Evolutionary conservation across 2,329 filamentous ascomycete species (phyloP), one percentile per base, ranked within the genome.

Genomic region (Penicillium sp.): DNA sequence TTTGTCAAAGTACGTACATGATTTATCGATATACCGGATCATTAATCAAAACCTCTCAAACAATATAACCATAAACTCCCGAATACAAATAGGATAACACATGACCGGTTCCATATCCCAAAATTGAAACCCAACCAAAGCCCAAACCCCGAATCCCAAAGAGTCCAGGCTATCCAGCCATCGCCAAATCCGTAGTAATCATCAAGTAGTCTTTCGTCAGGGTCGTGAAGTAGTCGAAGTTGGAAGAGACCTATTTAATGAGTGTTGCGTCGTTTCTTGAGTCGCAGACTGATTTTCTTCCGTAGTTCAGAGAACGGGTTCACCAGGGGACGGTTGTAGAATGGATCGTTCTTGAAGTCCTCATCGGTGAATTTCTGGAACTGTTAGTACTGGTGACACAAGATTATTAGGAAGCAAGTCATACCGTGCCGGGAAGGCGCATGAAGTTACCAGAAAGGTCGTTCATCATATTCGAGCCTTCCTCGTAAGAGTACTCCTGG

Each of bases 381-480:
- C 12, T 0, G 38, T 50, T 52, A 23, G 29, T 33, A 17, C 37
- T 31, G 31, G 35, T 42, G 12, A 48, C 8, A 40, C 35, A 29
- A 8, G 12, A 37, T 15, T 25, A 23, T 41, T 37, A 8, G 41
- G 10, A 7, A 33, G 43, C 13, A 21, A 53, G 45, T 82, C 88
- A 75, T 81, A 94, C 91, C 64, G 90, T 72, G 50, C 86, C 86
- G 4, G 87, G 84, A 79, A 86, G 93, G 47, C 90, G 84, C 77
- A 86, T 89, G 71, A 94, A 96, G 60, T 89, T 85, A 0, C 78
- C 75, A 51, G 47, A 1, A 23, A 68, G 69, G 31, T 74, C 73
- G 67, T 93, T 90, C 88, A 93, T 92, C 71, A 96, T 80, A 69
- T 96, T 91, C 2, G 88, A 83, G n/a, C 92, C 92, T 69, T 97